Base-by-base conservation (phyloP, 345 rosid species). In the Melastoma malabathricum region DNA sequence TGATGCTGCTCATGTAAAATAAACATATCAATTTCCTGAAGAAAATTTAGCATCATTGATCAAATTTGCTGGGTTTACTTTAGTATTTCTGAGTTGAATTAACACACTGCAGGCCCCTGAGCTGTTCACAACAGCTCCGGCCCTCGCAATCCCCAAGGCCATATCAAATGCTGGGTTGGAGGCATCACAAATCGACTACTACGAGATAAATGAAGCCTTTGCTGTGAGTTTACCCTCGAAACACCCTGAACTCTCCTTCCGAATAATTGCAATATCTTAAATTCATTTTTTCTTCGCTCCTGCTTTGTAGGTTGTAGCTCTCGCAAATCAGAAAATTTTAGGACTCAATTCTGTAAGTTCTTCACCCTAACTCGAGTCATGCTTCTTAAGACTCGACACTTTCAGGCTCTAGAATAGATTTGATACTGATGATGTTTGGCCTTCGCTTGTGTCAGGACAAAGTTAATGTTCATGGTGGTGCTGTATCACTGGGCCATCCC, bases 201-300 rank as follows among this genome's bases (percentile, higher is more conserved):
- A 88, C 58, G 99, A 92, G 72, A 88, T 92, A 59, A 92, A 92
- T 54, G 99, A 92, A 79, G 99, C 99, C 56, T 92, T 92, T 65
- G 80, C 99, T 47, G 99, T 92, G 75, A 77, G 80, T 65, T 55
- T 50, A 17, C 55, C 43, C 18, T 2, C 31, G 0, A 23, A 18
- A 44, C 61, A 22, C 41, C 41, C 41, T 34, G 38, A 34, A 34
- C 41, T 34, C 41, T 49, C 53, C 52, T 34, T 19, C 43, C 17
- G 19, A 38, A 13, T 57, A 18, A 44, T 47, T 18, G 18, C 15
- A 12, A 34, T 1, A 45, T 23, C 13, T 50, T 4, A 10, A 44
- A 52, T 29, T 59, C 17, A 9, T 39, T 56, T 12, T 55, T 44
- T 43, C 51, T 50, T 34, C 25, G 22, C 50, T 18, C 16, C 27